These are phyloP conservation scores for Urostyla sp. DNA, from an alignment of 73 alveolate species.

Conservation along the genomic window DNA sequence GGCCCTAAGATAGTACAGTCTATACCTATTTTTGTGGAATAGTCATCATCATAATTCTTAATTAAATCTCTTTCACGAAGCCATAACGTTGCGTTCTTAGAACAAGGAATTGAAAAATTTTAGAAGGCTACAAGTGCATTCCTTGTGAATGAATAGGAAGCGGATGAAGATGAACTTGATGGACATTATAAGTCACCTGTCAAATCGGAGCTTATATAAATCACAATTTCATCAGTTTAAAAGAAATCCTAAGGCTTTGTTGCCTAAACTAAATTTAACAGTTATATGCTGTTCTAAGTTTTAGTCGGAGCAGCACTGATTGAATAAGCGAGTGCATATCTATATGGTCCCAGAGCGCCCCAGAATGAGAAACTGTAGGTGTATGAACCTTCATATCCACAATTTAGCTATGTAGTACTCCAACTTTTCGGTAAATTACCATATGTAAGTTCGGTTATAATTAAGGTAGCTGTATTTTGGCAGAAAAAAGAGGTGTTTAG, in stretches of 20 bases:
- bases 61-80: background rate
- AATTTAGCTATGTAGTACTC: too few species aligned
- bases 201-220: background rate
- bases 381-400: too few species aligned
- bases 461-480: background rate
- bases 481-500: background rate
- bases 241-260: background rate
- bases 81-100: background rate
- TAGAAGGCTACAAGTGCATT: background rate
- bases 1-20: background rate
- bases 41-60: slow-evolving; percentile 5
- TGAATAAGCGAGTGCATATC: background rate
- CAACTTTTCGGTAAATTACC: too few species aligned
- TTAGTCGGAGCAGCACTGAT: background rate
- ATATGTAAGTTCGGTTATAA: too few species aligned
- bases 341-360: background rate
- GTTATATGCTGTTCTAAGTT: background rate
- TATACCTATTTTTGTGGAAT: background rate
- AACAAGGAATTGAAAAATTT: background rate
- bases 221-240: slow-evolving; percentile 6
- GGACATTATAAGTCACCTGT: background rate
- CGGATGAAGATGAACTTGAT: background rate
- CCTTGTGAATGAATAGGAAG: background rate
- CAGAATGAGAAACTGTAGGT: too few species aligned
- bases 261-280: background rate